Base-by-base conservation (phyloP, 768 basidiomycete species). In the Serendipita indica region DNA sequence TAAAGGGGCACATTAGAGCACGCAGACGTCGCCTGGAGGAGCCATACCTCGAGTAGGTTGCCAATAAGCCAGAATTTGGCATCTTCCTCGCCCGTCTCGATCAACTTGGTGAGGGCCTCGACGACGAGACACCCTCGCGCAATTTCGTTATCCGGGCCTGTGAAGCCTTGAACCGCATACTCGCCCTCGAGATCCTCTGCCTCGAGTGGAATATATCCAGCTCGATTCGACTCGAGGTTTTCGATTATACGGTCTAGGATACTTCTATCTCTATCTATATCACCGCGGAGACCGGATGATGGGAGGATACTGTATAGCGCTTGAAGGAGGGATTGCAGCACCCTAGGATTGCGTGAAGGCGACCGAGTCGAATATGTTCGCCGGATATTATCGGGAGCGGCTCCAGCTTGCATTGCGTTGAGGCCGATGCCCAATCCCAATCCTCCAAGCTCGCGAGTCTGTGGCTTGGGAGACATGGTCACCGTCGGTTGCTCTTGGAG, bases 401-500 rank as follows among this genome's bases (percentile, higher is more conserved):
- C n/a, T 6, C 27, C 41, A 7, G 1, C 77, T 65, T 60, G 79
- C 80, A 58, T 77, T 59, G 25, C 72, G 68, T 33, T 70, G 65
- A 12, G 81, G 60, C 6, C 69, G 67, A 33, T 66, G 62, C 57
- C 79, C 76, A 27, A 79, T 67, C 39, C 65, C 68, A 18, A 60
- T 57, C 62, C 73, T 75, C 79, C 78, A 78, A 13, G 69, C 68
- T 3, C 64, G 58, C n/a, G 64, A 63, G 18, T 71, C 67, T 43
- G 41, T 13, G 68, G 64, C 58, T 74, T n/a, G n/a, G n/a, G n/a
- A n/a, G n/a, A n/a, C n/a, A n/a, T n/a, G n/a, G n/a, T n/a, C n/a
- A n/a, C n/a, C n/a, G n/a, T n/a, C n/a, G n/a, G n/a, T 72, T 79
- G 77, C 79, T n/a, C 62, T 39, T 32, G 35, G 60, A 35, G 69